Evolutionary conservation across 225 moss, liverwort and hornwort genomes (phyloP), one percentile per base, ranked within the genome.

Genomic region (Pleurozium schreberi): DNA sequence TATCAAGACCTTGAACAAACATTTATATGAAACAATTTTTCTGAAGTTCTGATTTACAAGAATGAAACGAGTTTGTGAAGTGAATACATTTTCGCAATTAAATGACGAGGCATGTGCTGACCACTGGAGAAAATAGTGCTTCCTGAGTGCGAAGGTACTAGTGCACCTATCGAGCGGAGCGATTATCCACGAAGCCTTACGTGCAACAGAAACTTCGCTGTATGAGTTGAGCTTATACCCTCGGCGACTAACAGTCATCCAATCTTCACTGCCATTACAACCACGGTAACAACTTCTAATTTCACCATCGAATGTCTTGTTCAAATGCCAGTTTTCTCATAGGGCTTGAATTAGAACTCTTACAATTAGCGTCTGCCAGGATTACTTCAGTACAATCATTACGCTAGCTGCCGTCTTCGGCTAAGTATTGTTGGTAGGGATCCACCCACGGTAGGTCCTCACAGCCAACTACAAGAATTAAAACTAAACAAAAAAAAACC

Each of bases 391-490:
- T 47, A 80, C 59, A 50, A 30, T n/a, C 45, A 15, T 47, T 19
- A 68, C 38, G 10, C 70, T 11, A n/a, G 60, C 69, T 88, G 31
- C 50, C 15, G 62, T 30, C 62, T 50, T 82, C 60, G n/a, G 15
- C 83, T 3, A 66, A 14, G 27, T 75, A 89, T 14, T 81, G 1
- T n/a, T 86, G 55, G 87, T 96, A 97, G 4, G 95, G 97, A 90
- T 98, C 95, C 57, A 90, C 86, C 98, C 98, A 98, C 0, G 90
- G 69, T 8, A 86, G 23, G 69, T 98, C 98, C 17, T n/a, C n/a
- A n/a, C n/a, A n/a, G n/a, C n/a, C n/a, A 47, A 21, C 20, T 17
- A n/a, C 14, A 38, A 69, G 13, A 76, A 60, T 53, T 62, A 34
- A 21, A 79, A 42, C 71, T 47, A n/a, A n/a, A n/a, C n/a, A n/a